These are phyloP conservation scores for Schizopora paradoxa DNA, from an alignment of 1,284 basidiomycete genomes.

Conservation along the genomic window DNA sequence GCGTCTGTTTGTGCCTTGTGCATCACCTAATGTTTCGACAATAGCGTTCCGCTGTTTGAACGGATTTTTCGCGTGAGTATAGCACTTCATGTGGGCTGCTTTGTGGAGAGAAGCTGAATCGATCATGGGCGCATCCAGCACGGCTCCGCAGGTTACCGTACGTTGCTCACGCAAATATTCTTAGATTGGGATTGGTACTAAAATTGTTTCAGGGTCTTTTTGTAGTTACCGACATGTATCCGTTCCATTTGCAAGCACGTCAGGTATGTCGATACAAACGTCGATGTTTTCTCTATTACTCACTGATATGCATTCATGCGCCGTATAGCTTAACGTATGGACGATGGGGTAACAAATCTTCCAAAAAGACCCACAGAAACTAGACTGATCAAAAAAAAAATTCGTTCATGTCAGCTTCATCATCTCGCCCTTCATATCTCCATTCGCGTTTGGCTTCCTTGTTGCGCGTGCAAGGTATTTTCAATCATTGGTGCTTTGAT, in stretches of 20 bases:
- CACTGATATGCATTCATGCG: neutral
- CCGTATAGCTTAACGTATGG: slow-evolving; percentile 68
- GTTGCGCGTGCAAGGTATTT: slow-evolving; percentile 49
- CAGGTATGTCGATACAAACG: slow-evolving; percentile 36
- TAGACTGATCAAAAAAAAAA: neutral
- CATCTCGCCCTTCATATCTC: slow-evolving; percentile 55
- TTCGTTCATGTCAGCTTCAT: no score
- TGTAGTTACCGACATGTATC: slow-evolving; percentile 63
- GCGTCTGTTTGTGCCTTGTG: slow-evolving; percentile 3
- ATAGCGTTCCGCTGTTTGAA: slow-evolving; percentile 66
- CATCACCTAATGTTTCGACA: slow-evolving; percentile 10
- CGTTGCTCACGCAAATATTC: slow-evolving; percentile 18
- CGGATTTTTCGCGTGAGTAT: slow-evolving; percentile 58
- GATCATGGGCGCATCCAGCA: slow-evolving; percentile 31
- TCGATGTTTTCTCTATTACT: neutral
- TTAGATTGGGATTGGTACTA: slow-evolving; percentile 1
- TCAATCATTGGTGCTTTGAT: neutral
- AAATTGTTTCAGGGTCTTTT: slow-evolving; percentile 47
- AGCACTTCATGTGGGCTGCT: neutral
- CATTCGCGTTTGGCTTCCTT: slow-evolving; percentile 66
- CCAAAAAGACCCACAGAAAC: slow-evolving; percentile 33
- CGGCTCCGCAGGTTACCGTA: slow-evolving; percentile 66
- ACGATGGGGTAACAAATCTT: slow-evolving; percentile 69
- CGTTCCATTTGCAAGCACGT: slow-evolving; percentile 70
- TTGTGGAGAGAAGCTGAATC: slow-evolving; percentile 5